Evolutionary conservation across 352 stramenopile genomes (phyloP), one percentile per base, ranked within the genome.

Genomic region (Pythium plurisporium): DNA sequence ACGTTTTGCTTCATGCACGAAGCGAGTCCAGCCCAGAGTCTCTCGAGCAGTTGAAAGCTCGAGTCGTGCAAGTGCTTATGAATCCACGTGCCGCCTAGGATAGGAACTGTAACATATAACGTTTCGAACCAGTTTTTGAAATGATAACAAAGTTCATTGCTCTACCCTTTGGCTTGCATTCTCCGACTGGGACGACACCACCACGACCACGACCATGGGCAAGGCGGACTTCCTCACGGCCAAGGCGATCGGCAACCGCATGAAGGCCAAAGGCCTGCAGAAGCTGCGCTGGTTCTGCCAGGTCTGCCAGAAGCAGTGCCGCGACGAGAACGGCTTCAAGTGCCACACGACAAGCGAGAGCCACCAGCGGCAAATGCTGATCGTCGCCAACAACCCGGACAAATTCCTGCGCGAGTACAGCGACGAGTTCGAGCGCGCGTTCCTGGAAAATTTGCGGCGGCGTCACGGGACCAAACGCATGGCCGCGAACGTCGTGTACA

Each of bases 281-380:
- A 99, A 99, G 75, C 85, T 99, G 41, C 91, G 96, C 20, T 99
- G 96, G 88, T 98, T 97, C 73, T 99, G 97, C 69, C 96, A 99
- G 76, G 98, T 99, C 72, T 99, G 97, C 70, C 73, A 95, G 69
- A 99, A 99, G 78, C 97, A 99, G 76, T 99, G 97, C 70, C 91
- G 97, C n/a, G 97, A 99, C 67, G 96, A 99, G 72, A 99, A 99
- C 76, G 97, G 97, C 15, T 99, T 99, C 80, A 99, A 99, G 80
- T 99, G 96, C 66, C 97, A 99, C 79, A 90, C 96, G 29, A 97
- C 81, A 11, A 98, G 87, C 30, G 97, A 99, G 65, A 93, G 89
- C 7, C 97, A 99, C 79, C 80, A 99, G 58, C 88, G 97, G 40
- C 95, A 99, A 79, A 99, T 99, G 96, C 83, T 98, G 59, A 91